Percentiles rank a stretch among this genome's conserved stretches.
These are phyloP conservation scores for Sesbania bispinosa DNA, from an alignment of 306 rosid species.

Conservation along the genomic window DNA sequence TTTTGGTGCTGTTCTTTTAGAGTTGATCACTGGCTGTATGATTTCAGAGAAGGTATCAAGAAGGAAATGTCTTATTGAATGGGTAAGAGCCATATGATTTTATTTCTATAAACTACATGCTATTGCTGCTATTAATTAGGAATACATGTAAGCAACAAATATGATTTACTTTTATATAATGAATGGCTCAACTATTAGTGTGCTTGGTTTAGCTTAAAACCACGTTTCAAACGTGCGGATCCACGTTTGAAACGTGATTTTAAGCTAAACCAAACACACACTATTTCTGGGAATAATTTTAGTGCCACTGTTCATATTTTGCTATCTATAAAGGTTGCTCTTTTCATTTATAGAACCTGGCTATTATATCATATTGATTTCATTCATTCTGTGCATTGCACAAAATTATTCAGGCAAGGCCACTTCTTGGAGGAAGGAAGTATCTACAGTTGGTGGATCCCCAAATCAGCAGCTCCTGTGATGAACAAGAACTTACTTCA, in stretches of 20 bases:
- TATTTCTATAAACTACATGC: not conserved
- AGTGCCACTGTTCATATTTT: not conserved
- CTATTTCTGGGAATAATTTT: not conserved
- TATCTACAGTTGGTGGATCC: constrained; percentile 36
- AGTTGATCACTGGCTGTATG: constrained; percentile 38
- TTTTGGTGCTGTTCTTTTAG: constrained; percentile 40
- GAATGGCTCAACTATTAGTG: not conserved
- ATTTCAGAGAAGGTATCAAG: constrained; percentile 14
- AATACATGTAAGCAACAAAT: not conserved
- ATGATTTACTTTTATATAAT: not conserved
- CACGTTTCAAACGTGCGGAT: too few species aligned
- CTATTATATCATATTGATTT: not conserved
- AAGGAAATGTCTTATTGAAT: constrained; percentile 26
- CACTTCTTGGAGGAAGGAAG: constrained; percentile 30
- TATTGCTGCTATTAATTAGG: not conserved
- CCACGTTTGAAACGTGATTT: too few species aligned
- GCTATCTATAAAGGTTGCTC: not conserved
- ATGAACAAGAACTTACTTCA: constrained; percentile 35
- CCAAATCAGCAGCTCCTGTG: constrained; percentile 26
- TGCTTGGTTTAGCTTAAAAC: too few species aligned
- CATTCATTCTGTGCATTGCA: not conserved
- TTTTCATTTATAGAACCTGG: not conserved
- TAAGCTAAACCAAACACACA: too few species aligned
- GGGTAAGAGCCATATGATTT: constrained; percentile 27
- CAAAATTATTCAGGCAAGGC: constrained; percentile 36